Base-by-base conservation (phyloP, 345 rosid species). In the Physaria fendleri region DNA sequence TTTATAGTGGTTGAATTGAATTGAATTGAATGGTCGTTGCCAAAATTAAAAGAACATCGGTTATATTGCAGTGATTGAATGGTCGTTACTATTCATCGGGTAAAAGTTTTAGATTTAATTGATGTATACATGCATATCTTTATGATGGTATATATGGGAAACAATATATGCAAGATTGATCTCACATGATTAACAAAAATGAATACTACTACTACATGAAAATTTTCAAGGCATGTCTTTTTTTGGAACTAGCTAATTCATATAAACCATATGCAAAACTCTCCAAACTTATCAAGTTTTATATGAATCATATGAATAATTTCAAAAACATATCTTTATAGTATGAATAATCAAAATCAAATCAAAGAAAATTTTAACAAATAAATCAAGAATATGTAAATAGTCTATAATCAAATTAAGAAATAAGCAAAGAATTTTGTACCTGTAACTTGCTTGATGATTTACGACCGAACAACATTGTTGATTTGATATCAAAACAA, bases 381-480 rank as follows among this genome's bases (percentile, higher is more conserved):
- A 39, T 3, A 39, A 39, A 15, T 39, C 43, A 39, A 39, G 11
- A 21, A 16, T 39, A 38, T 38, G 20, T 38, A 4, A 38, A 6
- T 38, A 14, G 15, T 15, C 6, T 13, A 16, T 6, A 39, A 62
- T 15, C 15, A 62, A 62, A 69, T 52, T 25, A 54, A 40, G 30
- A 49, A 59, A 25, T 16, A 58, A 33, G 28, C n/a, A n/a, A 58
- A 30, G 2, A 43, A 71, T 3, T 1, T 24, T 23, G n/a, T 47
- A 66, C 77, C 89, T 85, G 83, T 78, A 56, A 59, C 41, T 56
- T 70, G 74, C 55, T 70, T 55, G 66, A 62, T 15, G 71, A 43
- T 64, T 67, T 81, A 55, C 78, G 76, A 63, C 77, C 76, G 10
- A 73, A 74, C 45, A 77, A 21, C 71, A 77, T 75, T 25, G 82